Base-by-base conservation (phyloP, 2,329 filamentous ascomycete species). In the Trichoderma afroharzianum region DNA sequence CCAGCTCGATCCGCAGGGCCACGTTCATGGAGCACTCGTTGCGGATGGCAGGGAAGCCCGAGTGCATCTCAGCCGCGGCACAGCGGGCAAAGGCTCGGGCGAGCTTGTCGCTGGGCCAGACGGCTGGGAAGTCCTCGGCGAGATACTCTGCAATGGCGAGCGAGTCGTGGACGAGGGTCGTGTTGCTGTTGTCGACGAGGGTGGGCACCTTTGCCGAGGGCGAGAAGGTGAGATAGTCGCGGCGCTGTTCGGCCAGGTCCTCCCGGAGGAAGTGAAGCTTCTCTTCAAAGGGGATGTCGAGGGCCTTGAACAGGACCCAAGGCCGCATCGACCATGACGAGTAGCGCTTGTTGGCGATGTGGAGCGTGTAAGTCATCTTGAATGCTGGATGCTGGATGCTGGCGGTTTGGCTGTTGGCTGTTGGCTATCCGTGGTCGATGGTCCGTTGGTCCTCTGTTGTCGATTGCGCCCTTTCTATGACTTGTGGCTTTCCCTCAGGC, bases 81-180 rank as follows among this genome's bases (percentile, higher is more conserved):
- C 77, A 78, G 47, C 84, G 78, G 15, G 85, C 85, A 72, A 82
- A 82, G 1, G 84, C 82, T 12, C 84, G 79, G 2, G 83, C 81
- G 5, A 76, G 75, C 14, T 76, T 64, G 71, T 82, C 80, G 6
- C 68, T 39, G 0, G 85, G 85, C 82, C 84, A 87, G 0, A 82
- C 80, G n/a, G 71, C 72, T 0, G 83, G 82, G 63, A 84, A 75
- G 24, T 75, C 73, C 71, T 87, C 85, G 21, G 84, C 83, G 4
- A 87, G 76, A 74, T 83, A 83, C 70, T 86, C 84, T 77, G 78
- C 78, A 62, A 87, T 86, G 70, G 85, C 81, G 15, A 86, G 79
- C 0, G 85, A 86, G 72, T 87, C 85, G 77, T 81, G 83, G 63
- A 86, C 75, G 7, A 81, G 72, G 36, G 82, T 77, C 12, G 74